phyloP scores from a whole-genome alignment of 139 green algal species.

The Tetratostichococcus sp. region DNA sequence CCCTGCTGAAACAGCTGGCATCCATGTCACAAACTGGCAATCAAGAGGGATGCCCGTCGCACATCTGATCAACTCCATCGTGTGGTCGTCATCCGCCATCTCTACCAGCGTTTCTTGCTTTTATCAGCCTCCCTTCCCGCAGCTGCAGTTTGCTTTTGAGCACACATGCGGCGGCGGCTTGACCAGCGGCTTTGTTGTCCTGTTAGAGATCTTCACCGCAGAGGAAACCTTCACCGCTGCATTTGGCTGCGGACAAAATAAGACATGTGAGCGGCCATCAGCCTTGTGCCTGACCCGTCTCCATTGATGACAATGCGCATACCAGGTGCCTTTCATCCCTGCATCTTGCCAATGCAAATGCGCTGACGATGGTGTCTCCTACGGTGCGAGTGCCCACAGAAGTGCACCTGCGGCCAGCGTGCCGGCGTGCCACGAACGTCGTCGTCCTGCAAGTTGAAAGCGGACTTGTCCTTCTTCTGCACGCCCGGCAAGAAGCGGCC shows the following conservation, averaged over 20 bases:
- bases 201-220: constrained; percentile 2
- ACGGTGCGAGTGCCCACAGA: too few relatives aligned
- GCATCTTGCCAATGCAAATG: too few relatives aligned
- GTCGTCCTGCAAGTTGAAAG: constrained; percentile 3
- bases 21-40: too few relatives aligned
- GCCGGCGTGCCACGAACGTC: not conserved
- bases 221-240: constrained; percentile 9
- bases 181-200: not conserved
- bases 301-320: too few relatives aligned
- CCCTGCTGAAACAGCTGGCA: too few relatives aligned
- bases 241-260: constrained; percentile 6
- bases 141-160: constrained; percentile 17
- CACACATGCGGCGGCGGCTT: not conserved
- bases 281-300: too few relatives aligned
- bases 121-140: not conserved
- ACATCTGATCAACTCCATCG: too few relatives aligned
- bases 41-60: too few relatives aligned
- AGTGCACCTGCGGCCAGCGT: constrained; percentile 20
- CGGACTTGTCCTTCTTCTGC: constrained; percentile 8
- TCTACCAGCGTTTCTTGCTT: too few relatives aligned
- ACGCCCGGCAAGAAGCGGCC: constrained; percentile 37
- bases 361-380: too few relatives aligned
- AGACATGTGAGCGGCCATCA: not conserved
- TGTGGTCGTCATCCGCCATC: too few relatives aligned
- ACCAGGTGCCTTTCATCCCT: too few relatives aligned